These are phyloP conservation scores for Paramecium octaurelia DNA, from an alignment of 73 alveolate genomes.

Conservation along the genomic window DNA sequence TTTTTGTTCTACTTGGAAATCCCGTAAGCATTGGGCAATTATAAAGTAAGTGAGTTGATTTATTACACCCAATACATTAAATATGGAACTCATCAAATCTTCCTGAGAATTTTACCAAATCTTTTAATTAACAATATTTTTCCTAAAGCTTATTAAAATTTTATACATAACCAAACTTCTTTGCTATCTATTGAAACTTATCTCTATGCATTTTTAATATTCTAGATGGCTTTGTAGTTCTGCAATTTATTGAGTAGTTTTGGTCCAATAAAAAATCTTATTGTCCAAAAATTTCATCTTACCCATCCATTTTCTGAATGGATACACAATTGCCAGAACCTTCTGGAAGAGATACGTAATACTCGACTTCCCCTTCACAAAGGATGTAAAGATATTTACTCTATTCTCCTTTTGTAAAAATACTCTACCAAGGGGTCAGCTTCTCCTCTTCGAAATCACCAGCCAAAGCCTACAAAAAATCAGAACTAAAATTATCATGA, in stretches of 20 bases:
- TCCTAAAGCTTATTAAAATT: neutral
- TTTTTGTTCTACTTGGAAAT: constrained; percentile 34
- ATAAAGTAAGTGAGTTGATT: neutral
- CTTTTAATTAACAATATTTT: constrained; percentile 33
- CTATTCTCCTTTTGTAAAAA: neutral
- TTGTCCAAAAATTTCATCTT: constrained; percentile 13
- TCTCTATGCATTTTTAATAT: constrained; percentile 26
- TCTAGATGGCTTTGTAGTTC: neutral
- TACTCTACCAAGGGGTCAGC: neutral
- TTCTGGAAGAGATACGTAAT: neutral
- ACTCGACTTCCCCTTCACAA: constrained; percentile 28
- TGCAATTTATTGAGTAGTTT: neutral
- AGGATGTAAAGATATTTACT: neutral
- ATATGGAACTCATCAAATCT: neutral
- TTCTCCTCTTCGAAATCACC: neutral
- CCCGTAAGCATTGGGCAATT: constrained; percentile 40
- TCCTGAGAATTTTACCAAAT: neutral
- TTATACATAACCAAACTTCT: neutral
- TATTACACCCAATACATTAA: neutral
- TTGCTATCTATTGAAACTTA: neutral
- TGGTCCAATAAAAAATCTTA: neutral
- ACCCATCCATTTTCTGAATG: neutral
- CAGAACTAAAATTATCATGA: neutral
- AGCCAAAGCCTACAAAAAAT: constrained; percentile 9
- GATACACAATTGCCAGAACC: neutral